Evolutionary conservation across 1,284 basidiomycete species (phyloP).

Genomic region (Mrakiaceae sp.): DNA sequence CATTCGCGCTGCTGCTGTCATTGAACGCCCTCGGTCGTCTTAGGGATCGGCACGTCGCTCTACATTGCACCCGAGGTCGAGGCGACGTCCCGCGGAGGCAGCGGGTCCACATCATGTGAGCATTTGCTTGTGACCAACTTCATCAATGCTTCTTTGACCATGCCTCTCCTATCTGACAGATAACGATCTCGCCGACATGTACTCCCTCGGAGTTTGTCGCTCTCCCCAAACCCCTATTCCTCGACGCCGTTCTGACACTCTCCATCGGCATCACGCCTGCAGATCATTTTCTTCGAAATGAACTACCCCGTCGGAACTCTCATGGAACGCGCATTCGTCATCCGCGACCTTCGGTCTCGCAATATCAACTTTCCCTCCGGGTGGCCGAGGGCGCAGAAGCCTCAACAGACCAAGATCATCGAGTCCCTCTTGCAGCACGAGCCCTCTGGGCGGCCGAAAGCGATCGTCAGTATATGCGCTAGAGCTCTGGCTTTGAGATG

Average conservation of each 20-base stretch:
- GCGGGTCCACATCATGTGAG: not conserved
- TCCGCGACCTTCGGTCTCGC: constrained; percentile 63
- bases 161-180: not conserved
- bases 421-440: constrained; percentile 73
- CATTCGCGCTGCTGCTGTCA: constrained; percentile 22
- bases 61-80: constrained; percentile 84
- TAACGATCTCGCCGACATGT: constrained; percentile 73
- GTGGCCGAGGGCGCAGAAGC: constrained; percentile 51
- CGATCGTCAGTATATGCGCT: constrained; percentile 28
- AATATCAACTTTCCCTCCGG: constrained; percentile 59
- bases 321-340: constrained; percentile 71
- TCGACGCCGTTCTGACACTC: not conserved
- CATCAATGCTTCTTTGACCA: not conserved
- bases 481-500: not conserved
- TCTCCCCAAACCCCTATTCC: not conserved
- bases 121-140: not conserved
- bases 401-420: constrained; percentile 47
- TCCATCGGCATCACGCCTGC: not conserved
- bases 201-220: constrained; percentile 50
- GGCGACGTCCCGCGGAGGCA: constrained; percentile 25
- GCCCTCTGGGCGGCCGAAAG: constrained; percentile 66
- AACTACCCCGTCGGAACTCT: constrained; percentile 78
- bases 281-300: constrained; percentile 98
- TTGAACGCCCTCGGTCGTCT: not conserved
- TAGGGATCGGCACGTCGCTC: constrained; percentile 80